Conservation (phyloP, 192 early-diverging fungal genomes). For the Rhizoclosmatium sp. region DNA sequence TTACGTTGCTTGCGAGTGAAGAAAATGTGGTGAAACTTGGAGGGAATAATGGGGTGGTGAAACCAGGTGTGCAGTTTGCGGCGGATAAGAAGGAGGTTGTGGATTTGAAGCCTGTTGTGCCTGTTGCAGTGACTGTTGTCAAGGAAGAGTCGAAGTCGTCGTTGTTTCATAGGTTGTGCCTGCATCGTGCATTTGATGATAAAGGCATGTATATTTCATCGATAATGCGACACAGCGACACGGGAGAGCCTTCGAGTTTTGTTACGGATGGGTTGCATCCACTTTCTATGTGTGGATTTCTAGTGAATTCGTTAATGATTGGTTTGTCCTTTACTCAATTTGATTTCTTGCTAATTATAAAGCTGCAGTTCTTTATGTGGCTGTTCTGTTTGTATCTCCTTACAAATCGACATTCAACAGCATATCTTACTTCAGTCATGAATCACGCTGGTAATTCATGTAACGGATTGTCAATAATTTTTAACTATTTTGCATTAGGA, state of each 20-base stretch:
- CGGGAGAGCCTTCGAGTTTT: not conserved
- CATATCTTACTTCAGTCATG: not conserved
- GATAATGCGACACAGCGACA: not conserved
- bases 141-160: too few relatives aligned
- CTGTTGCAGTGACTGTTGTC: too few relatives aligned
- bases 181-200: slow-evolving; percentile 19
- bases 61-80: too few relatives aligned
- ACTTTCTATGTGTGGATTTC: not conserved
- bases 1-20: too few relatives aligned
- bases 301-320: not conserved
- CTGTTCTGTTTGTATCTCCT: not conserved
- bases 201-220: not conserved
- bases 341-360: not conserved
- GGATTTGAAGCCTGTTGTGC: too few relatives aligned
- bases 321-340: not conserved
- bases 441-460: not conserved
- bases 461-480: too few relatives aligned
- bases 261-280: slow-evolving; percentile 13
- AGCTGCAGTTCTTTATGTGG: too few relatives aligned
- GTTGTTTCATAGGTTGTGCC: not conserved
- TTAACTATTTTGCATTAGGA: not conserved
- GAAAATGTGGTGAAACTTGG: too few relatives aligned
- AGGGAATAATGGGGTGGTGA: too few relatives aligned
- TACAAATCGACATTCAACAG: slow-evolving; percentile 1
- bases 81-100: too few relatives aligned